phyloP scores from a whole-genome alignment of 2,329 filamentous ascomycete genomes.

The Ophiostoma triangulosporum region DNA sequence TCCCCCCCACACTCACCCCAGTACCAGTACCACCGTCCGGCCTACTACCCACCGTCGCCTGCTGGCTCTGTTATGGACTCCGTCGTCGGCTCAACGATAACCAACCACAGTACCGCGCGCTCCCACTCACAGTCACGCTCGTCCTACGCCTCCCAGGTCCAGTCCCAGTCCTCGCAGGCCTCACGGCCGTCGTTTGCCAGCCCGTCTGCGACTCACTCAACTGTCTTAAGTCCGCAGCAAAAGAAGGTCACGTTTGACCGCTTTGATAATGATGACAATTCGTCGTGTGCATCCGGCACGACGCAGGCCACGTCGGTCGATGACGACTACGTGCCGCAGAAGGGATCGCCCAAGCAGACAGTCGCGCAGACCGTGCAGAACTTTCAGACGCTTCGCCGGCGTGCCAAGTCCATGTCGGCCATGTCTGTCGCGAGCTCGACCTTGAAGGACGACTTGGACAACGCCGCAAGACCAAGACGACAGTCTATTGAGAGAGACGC shows the following conservation, averaged over 20 bases:
- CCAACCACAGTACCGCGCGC: background rate
- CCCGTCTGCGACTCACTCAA: background rate
- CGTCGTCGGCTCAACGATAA: background rate
- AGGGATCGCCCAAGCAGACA: background rate
- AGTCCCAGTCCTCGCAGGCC: background rate
- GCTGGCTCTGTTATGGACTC: background rate
- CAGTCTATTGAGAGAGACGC: background rate
- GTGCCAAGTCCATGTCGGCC: background rate
- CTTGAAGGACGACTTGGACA: background rate
- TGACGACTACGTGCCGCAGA: background rate
- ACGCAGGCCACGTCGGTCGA: constrained; percentile 13
- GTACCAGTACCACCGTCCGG: background rate
- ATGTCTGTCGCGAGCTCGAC: background rate
- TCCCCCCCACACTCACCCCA: background rate
- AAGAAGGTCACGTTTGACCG: constrained; percentile 7
- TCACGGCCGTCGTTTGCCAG: background rate
- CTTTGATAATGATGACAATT: constrained; percentile 9
- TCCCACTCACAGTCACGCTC: background rate
- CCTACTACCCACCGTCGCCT: background rate
- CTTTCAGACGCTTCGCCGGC: background rate
- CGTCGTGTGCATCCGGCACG: constrained; percentile 10
- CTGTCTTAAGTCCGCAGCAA: background rate
- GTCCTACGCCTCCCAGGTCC: background rate
- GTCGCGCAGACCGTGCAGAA: background rate
- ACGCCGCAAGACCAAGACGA: background rate